Percentiles rank a stretch among this genome's conserved stretches.
These are phyloP conservation scores for Nigrospora osmanthi DNA, from an alignment of 2,329 filamentous ascomycete species.

Conservation along the genomic window DNA sequence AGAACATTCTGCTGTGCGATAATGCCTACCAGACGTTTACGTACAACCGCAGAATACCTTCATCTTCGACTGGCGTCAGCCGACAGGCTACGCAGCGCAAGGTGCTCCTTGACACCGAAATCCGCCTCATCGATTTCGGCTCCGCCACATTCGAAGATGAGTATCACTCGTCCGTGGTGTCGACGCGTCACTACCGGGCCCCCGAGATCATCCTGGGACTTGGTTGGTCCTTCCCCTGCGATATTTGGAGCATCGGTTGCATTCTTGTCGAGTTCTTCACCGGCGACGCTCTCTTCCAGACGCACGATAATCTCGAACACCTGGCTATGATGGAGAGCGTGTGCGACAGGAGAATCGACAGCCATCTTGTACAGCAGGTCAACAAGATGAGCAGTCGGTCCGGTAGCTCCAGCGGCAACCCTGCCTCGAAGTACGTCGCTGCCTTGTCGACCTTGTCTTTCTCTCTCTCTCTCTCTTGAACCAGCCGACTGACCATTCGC, in stretches of 20 bases:
- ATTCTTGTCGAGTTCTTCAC: conserved; percentile 68
- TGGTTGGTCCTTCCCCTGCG: conserved; percentile 64
- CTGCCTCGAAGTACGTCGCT: conserved; percentile 52
- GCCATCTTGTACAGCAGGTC: conserved; percentile 47
- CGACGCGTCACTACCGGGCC: conserved; percentile 61
- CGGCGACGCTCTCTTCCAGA: conserved; percentile 64
- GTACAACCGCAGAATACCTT: conserved; percentile 62
- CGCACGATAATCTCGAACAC: conserved; percentile 65
- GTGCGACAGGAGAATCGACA: conserved; percentile 50
- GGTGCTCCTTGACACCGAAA: conserved; percentile 61
- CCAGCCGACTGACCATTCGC: not conserved
- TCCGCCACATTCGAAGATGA: conserved; percentile 67
- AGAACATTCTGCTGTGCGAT: conserved; percentile 62
- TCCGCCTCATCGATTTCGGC: conserved; percentile 63
- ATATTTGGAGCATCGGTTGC: conserved; percentile 69
- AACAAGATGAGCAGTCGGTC: conserved; percentile 49
- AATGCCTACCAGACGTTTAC: conserved; percentile 62
- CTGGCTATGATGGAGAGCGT: conserved; percentile 71
- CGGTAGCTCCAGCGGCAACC: conserved; percentile 47
- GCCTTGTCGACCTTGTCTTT: not conserved
- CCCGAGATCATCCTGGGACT: conserved; percentile 65
- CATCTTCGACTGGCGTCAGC: conserved; percentile 51
- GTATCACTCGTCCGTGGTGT: conserved; percentile 65
- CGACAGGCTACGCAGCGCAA: conserved; percentile 56
- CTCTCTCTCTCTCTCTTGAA: too few relatives aligned